phyloP scores from a whole-genome alignment of 306 rosid species.

The Cyamopsis tetragonoloba region DNA sequence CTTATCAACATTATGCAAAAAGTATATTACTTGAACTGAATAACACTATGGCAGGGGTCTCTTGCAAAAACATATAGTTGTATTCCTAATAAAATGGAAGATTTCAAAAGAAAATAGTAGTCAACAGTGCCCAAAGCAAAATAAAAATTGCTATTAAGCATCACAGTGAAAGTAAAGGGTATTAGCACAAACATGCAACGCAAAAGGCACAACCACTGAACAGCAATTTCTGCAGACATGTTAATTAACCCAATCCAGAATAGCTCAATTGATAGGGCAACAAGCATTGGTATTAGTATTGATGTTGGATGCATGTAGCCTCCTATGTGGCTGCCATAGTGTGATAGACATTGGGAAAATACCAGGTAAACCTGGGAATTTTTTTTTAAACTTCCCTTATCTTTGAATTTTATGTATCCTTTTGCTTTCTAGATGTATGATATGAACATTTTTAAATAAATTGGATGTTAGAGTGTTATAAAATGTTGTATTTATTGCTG shows the following conservation, averaged over 20 bases:
- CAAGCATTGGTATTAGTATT: neutral
- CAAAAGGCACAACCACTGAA: neutral
- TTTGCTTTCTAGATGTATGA: neutral
- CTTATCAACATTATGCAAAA: conserved; percentile 38
- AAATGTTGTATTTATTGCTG: neutral
- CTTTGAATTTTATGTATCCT: neutral
- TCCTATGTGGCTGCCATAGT: neutral
- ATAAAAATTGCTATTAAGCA: neutral
- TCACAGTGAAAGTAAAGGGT: neutral
- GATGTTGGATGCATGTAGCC: neutral
- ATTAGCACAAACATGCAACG: neutral
- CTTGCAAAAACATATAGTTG: conserved; percentile 5
- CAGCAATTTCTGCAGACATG: neutral
- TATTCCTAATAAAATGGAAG: neutral
- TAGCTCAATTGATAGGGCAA: neutral
- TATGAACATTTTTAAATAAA: neutral
- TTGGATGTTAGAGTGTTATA: neutral
- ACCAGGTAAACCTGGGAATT: neutral
- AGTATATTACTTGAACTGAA: conserved; percentile 27
- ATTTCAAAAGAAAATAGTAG: neutral
- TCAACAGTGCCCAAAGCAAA: neutral
- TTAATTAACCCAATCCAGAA: neutral
- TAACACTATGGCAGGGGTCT: neutral
- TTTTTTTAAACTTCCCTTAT: neutral
- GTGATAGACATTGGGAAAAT: neutral